phyloP scores from a whole-genome alignment of 371 early-diverging fungal species.

The Scutellospora calospora region DNA sequence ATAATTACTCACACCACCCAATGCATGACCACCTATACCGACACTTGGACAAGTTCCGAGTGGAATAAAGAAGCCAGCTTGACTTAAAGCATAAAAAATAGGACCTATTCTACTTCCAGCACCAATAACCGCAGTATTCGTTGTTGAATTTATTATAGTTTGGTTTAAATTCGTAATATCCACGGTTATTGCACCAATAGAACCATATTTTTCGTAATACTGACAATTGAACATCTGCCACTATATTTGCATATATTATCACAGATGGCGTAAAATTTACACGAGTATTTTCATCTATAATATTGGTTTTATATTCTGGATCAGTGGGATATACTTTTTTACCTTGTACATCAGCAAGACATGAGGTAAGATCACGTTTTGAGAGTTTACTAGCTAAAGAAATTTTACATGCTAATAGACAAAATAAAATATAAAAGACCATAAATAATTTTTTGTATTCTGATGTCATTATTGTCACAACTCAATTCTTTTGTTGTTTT shows the following conservation, averaged over 20 bases:
- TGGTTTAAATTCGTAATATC: constrained; percentile 49
- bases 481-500: too few species aligned
- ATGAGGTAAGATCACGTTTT: not conserved
- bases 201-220: constrained; percentile 53
- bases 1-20: constrained; percentile 48
- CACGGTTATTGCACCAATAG: constrained; percentile 48
- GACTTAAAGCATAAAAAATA: constrained; percentile 46
- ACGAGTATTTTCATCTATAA: not conserved
- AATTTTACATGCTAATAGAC: too few species aligned
- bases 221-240: constrained; percentile 47
- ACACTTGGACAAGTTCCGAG: constrained; percentile 55
- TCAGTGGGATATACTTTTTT: not conserved
- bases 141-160: constrained; percentile 40
- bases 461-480: too few species aligned
- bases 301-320: not conserved
- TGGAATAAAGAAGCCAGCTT: constrained; percentile 49
- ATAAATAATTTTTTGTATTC: too few species aligned
- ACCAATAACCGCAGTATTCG: constrained; percentile 45
- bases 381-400: too few species aligned
- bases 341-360: constrained; percentile 33
- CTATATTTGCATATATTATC: constrained; percentile 47
- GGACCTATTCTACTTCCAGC: constrained; percentile 53
- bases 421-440: too few species aligned
- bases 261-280: constrained; percentile 41
- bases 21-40: constrained; percentile 52